These are phyloP conservation scores for Gossypium stocksii DNA, from an alignment of 345 rosid genomes.

Conservation along the genomic window DNA sequence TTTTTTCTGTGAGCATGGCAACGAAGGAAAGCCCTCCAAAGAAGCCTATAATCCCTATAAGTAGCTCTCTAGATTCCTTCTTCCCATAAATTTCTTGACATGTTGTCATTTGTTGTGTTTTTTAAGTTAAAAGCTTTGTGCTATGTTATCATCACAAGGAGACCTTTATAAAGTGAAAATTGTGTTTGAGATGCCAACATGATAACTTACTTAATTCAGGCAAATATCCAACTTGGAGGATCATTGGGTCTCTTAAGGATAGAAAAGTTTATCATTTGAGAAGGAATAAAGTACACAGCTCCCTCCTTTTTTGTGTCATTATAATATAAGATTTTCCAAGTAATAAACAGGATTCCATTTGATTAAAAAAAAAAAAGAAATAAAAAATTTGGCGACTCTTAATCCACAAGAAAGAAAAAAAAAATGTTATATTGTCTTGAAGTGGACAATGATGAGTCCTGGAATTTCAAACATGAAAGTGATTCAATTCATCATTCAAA, in stretches of 20 bases:
- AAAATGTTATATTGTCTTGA: neutral
- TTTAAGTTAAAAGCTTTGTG: conserved; percentile 19
- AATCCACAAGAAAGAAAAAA: neutral
- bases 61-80: conserved; percentile 30
- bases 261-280: conserved; percentile 20
- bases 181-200: conserved; percentile 25
- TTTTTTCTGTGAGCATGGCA: neutral
- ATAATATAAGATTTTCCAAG: neutral
- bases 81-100: conserved; percentile 8
- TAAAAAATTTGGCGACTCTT: neutral
- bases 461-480: conserved; percentile 11
- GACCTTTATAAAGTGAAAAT: conserved; percentile 28
- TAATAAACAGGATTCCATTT: neutral
- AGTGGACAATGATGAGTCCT: conserved; percentile 17
- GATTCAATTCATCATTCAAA: conserved; percentile 13
- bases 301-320: too few relatives aligned
- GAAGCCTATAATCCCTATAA: neutral
- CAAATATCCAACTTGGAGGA: conserved; percentile 13
- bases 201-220: conserved; percentile 42
- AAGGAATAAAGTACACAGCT: neutral
- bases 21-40: conserved; percentile 8
- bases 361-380: conserved; percentile 10
- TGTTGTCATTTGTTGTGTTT: neutral
- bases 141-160: conserved; percentile 13
- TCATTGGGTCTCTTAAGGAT: conserved; percentile 24